phyloP scores from a whole-genome alignment of 2,329 filamentous ascomycete genomes.

The Pseudogymnoascus sp. region DNA sequence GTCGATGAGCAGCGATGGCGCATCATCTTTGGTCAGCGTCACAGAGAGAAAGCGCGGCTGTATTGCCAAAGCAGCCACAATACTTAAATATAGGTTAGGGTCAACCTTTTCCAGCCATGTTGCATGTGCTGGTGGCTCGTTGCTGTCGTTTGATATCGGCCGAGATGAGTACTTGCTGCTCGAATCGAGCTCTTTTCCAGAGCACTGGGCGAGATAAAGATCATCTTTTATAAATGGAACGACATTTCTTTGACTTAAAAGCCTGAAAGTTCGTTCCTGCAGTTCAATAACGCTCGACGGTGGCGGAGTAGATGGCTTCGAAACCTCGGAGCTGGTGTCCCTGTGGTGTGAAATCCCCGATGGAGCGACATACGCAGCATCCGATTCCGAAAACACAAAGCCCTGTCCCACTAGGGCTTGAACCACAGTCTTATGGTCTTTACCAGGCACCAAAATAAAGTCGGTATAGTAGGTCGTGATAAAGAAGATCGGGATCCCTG shows the following conservation, averaged over 20 bases:
- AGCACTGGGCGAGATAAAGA: constrained; percentile 74
- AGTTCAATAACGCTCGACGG: constrained; percentile 72
- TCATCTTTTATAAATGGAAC: constrained; percentile 60
- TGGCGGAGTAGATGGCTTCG: constrained; percentile 59
- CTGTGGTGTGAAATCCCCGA: constrained; percentile 24
- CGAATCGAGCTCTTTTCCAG: constrained; percentile 43
- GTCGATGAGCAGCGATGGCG: constrained; percentile 66
- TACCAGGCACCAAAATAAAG: constrained; percentile 83
- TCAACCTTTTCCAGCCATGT: constrained; percentile 55
- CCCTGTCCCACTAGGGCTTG: constrained; percentile 69
- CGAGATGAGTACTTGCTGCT: constrained; percentile 29
- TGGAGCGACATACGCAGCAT: constrained; percentile 58
- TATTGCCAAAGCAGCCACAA: constrained; percentile 52
- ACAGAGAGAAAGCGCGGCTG: constrained; percentile 66
- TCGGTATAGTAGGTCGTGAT: constrained; percentile 98
- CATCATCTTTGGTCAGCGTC: constrained; percentile 65
- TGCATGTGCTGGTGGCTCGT: constrained; percentile 20
- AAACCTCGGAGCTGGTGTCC: constrained; percentile 35
- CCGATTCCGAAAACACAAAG: constrained; percentile 72
- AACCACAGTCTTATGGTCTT: constrained; percentile 66
- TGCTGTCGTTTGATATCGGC: constrained; percentile 32
- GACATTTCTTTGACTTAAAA: constrained; percentile 72
- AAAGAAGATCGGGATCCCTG: constrained; percentile 95
- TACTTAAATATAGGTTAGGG: constrained; percentile 53
- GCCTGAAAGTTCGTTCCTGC: constrained; percentile 72